Evolutionary conservation across 2,329 filamentous ascomycete species (phyloP), one percentile per base, ranked within the genome.

Genomic region (Venturiaceae sp.): DNA sequence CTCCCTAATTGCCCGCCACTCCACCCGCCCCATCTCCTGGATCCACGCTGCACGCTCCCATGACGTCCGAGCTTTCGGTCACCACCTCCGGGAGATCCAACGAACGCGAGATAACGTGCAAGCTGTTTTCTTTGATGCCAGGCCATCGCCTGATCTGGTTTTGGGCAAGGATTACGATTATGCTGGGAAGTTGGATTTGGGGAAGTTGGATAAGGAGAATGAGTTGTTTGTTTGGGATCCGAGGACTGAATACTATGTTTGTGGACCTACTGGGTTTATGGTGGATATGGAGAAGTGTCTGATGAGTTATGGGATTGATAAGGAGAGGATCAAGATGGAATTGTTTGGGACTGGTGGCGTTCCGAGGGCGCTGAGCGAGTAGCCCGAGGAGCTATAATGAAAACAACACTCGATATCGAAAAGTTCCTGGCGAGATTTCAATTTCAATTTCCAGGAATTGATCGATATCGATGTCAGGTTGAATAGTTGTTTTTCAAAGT

Each of bases 261-360:
- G 88, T 66, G 88, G 88, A 0, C 87, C 88, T 0, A 77, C 79
- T 60, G 67, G 69, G 7, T 92, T 90, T 75, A 92, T 92, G 88
- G 65, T 77, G 9, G 80, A 82, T 37, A 73, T 81, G 23, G 74
- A 81, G 62, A 69, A 71, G 7, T 77, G 74, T 63, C 73, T 91
- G 59, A 71, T 77, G 63, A 72, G 65, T 2, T 70, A 75, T 58
- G 85, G 85, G 0, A 84, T 90, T 1, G 70, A 74, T 1, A 69
- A 71, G n/a, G 77, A 77, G 32, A 80, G 82, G 63, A 78, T 88
- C 58, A 80, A 84, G 65, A 77, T 88, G 63, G 87, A 91, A 71
- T 69, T 87, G 32, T 90, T 88, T 58, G 70, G 72, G 28, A 55
- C 37, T 23, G 60, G 57, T 21, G 59, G 57, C n/a, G 32, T 60